Base-by-base conservation (phyloP, 192 early-diverging fungal species). In the Gamsiella multidivaricata region DNA sequence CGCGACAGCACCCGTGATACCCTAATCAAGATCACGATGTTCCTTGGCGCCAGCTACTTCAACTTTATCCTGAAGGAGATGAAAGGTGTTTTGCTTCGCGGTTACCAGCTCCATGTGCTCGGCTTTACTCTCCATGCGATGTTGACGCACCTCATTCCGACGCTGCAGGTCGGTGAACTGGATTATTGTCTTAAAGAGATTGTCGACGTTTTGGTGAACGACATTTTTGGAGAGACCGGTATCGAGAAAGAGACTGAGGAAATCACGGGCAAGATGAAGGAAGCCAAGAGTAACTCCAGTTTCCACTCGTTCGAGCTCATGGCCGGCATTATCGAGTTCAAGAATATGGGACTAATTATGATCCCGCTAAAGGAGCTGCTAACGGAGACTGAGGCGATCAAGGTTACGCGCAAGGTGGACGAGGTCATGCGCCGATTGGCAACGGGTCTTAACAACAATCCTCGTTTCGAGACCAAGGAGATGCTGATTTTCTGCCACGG, bases 91-190 rank as follows among this genome's bases (percentile, higher is more conserved):
- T 76, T 99, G 50, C 83, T 87, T 28, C 85, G 93, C 7, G 98
- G 97, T 43, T 93, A 95, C 63, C 93, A 97, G 63, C 84, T 94
- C 33, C 97, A 99, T 79, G 94, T 99, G 15, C 89, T 99, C n/a
- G 94, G 93, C 42, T 98, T 90, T 80, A 98, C 97, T 1, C 64
- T 97, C 52, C 92, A 98, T 66, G 81, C 91, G 5, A 79, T 99
- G 71, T 71, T 98, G n/a, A 82, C 82, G 23, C 89, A 89, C 49
- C 82, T 96, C 37, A 67, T 87, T 25, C 82, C 86, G 20, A 84
- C 75, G 6, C 32, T 89, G 20, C 64, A 83, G 20, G 85, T 91
- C 2, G 94, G 94, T 26, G 86, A 88, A 5, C 70, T 98, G 25
- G 96, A 99, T 76, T 86, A 90, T 53, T 94, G 94, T 47, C 69